These are phyloP conservation scores for Orbilia brochopaga DNA, from an alignment of 2,329 filamentous ascomycete species.

Conservation along the genomic window DNA sequence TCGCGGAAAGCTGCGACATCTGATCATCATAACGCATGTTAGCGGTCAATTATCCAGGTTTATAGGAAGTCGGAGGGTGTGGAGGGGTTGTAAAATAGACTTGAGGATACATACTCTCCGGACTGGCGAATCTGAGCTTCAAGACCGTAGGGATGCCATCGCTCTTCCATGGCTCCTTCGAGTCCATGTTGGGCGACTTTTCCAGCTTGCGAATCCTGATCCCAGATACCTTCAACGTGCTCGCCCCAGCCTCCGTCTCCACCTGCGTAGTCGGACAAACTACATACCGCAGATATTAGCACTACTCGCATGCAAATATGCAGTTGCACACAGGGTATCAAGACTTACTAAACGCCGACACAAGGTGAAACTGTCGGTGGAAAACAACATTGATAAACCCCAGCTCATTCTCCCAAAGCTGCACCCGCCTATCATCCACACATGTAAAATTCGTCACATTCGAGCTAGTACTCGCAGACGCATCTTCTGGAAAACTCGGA, in stretches of 20 bases:
- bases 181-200: constrained; percentile 34
- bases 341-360: constrained; percentile 41
- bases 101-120: constrained; percentile 21
- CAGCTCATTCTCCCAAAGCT: constrained; percentile 48
- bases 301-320: background rate
- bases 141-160: constrained; percentile 23
- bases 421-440: constrained; percentile 33
- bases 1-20: constrained; percentile 47
- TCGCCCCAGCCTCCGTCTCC: constrained; percentile 27
- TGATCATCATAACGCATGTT: constrained; percentile 14
- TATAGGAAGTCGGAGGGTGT: too few species aligned
- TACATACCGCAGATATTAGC: constrained; percentile 11
- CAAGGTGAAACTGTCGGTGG: constrained; percentile 45
- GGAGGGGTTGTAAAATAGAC: background rate
- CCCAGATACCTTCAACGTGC: constrained; percentile 35
- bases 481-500: constrained; percentile 22
- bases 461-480: constrained; percentile 5
- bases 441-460: constrained; percentile 40
- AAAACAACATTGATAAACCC: constrained; percentile 48
- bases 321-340: background rate
- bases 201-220: constrained; percentile 44
- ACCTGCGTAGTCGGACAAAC: constrained; percentile 42
- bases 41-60: background rate
- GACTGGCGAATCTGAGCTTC: constrained; percentile 37
- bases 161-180: constrained; percentile 43